These are phyloP conservation scores for Thielaviopsis populi DNA, from an alignment of 2,329 filamentous ascomycete species.

Conservation along the genomic window DNA sequence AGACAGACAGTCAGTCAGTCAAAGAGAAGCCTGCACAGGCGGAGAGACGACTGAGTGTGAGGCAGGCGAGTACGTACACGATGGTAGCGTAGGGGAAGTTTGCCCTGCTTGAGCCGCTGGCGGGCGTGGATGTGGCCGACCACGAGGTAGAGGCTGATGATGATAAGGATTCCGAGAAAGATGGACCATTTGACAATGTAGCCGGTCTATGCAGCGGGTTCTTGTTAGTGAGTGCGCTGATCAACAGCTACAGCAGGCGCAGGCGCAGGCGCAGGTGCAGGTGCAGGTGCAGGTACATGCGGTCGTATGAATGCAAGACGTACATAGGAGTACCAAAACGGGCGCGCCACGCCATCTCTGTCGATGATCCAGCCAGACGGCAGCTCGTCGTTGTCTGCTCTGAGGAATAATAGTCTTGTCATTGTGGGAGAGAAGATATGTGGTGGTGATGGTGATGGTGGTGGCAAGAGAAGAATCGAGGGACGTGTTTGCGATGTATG, in stretches of 20 bases:
- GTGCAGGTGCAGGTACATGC: no score
- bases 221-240: constrained; percentile 10
- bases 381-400: constrained; percentile 14
- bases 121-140: constrained; percentile 58
- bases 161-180: constrained; percentile 44
- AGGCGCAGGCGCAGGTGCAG: no score
- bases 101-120: constrained; percentile 47
- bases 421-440: background rate
- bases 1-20: no score
- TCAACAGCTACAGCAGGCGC: background rate
- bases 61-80: constrained; percentile 32
- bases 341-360: constrained; percentile 19
- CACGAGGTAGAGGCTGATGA: constrained; percentile 47
- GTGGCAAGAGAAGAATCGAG: background rate
- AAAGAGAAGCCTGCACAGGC: no score
- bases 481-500: background rate
- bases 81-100: constrained; percentile 54
- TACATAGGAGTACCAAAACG: constrained; percentile 22
- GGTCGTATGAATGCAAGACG: no score
- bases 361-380: constrained; percentile 21
- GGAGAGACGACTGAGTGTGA: no score
- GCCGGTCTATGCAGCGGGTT: constrained; percentile 34
- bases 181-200: constrained; percentile 57
- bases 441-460: background rate
- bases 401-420: background rate